These are phyloP conservation scores for Luffa acutangula DNA, from an alignment of 306 rosid genomes.

Conservation along the genomic window DNA sequence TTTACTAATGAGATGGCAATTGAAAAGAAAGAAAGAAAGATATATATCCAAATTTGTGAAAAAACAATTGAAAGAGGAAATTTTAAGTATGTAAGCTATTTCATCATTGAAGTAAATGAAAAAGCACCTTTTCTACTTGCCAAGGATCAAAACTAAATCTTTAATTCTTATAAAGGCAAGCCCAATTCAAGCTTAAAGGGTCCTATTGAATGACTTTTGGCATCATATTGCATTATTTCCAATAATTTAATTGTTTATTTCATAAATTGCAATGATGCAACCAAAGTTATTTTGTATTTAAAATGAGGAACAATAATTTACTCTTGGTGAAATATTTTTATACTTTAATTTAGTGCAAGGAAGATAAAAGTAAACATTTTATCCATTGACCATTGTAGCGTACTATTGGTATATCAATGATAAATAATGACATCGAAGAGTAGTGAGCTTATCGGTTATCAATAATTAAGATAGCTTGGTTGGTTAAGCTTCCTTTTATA, in stretches of 20 bases:
- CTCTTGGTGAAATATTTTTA: not conserved
- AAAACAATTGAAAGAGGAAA: not conserved
- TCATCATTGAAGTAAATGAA: not conserved
- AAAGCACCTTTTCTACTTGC: not conserved
- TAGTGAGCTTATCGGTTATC: not conserved
- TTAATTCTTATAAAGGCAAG: not conserved
- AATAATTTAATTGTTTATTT: not conserved
- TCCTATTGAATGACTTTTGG: not conserved
- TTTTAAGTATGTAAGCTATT: not conserved
- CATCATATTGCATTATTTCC: not conserved
- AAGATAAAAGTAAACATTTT: not conserved
- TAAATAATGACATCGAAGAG: not conserved
- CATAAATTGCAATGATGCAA: not conserved
- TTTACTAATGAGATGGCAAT: not conserved
- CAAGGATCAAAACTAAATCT: not conserved
- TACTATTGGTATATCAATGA: not conserved
- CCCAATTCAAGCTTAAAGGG: not conserved
- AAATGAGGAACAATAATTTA: not conserved
- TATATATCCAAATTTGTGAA: not conserved
- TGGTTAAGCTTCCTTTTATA: constrained; percentile 1
- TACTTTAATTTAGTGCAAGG: not conserved
- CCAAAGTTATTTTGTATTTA: too few relatives aligned
- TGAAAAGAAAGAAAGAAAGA: not conserved
- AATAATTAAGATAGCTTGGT: not conserved
- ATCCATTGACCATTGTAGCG: not conserved